Base-by-base conservation (phyloP, 2,329 filamentous ascomycete genomes). In the Monilinia vaccinii-corymbosi region DNA sequence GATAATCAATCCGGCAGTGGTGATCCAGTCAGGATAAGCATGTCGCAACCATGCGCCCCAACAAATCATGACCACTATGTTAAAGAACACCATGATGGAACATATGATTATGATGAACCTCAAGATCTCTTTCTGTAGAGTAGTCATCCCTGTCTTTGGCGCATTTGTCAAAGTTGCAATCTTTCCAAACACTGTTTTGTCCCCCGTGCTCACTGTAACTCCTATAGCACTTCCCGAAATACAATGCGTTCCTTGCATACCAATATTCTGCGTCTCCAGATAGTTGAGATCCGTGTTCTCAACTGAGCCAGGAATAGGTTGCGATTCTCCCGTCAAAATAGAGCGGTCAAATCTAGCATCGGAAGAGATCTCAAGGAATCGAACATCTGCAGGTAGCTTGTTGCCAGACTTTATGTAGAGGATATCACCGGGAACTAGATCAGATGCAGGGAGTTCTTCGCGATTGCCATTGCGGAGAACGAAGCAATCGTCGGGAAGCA, bases 211-310 rank as follows among this genome's bases (percentile, higher is more conserved):
- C 18, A 91, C 83, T 4, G 89, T 85, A 8, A 91, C 73, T n/a
- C 85, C 87, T 14, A 79, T 75, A 52, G 81, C 84, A 23, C 76
- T 83, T 1, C 88, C 88, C 10, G 84, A 83, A 4, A 87, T 83
- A 64, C 87, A 90, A 68, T 91, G 86, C 0, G 88, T 90, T 28
- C 88, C 88, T 68, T 89, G 87, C n/a, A 91, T 78, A 31, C 87
- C 87, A 58, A 91, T 88, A 65, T 84, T 87, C 49, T 82, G 81
- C 4, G 87, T 91, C 70, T 91, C 88, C 40, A 91, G 81, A 67
- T 88, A 90, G 72, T 91, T 91, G 45, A 79, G 76, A 66, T 90
- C 86, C 0, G 84, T 86, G 0, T 79, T 80, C 18, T 88, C 78
- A 18, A 87, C 77, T 0, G 82, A 80, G 3, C 80, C 87, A 4